These are phyloP conservation scores for Nannochloropsis limnetica DNA, from an alignment of 352 stramenopile species.

Conservation along the genomic window DNA sequence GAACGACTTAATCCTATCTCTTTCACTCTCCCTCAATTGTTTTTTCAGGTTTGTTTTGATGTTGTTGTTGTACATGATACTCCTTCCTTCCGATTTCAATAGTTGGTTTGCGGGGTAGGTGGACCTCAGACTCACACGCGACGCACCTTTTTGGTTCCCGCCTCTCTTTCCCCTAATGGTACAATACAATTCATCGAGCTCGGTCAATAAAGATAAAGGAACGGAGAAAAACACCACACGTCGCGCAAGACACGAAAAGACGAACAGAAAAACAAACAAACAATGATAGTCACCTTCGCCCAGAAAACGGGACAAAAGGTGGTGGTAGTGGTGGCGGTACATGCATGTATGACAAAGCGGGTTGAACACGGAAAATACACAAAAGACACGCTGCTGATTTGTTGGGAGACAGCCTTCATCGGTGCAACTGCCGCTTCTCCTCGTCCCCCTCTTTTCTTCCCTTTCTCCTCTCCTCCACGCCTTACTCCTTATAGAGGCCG, in stretches of 20 bases:
- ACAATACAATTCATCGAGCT: too few relatives aligned
- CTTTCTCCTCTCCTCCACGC: not conserved
- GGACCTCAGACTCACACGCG: too few relatives aligned
- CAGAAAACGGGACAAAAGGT: not conserved
- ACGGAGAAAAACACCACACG: not conserved
- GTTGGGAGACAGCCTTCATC: not conserved
- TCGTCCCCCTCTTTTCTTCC: not conserved
- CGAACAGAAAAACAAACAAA: not conserved
- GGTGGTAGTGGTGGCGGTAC: not conserved
- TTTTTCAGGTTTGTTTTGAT: not conserved
- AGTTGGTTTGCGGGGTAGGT: too few relatives aligned
- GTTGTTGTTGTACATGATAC: too few relatives aligned
- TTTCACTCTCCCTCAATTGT: not conserved
- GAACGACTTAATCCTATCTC: not conserved
- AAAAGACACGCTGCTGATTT: not conserved
- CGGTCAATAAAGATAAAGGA: too few relatives aligned
- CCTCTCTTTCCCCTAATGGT: too few relatives aligned
- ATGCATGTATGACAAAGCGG: not conserved
- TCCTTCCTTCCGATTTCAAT: too few relatives aligned
- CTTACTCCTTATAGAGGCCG: slow-evolving; percentile 63
- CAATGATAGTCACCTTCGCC: not conserved
- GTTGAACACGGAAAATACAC: not conserved
- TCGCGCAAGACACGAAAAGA: not conserved
- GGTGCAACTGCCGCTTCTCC: not conserved
- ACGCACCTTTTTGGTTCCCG: too few relatives aligned